These are phyloP conservation scores for Scleroderma citrinum DNA, from an alignment of 768 basidiomycete species.

Conservation along the genomic window DNA sequence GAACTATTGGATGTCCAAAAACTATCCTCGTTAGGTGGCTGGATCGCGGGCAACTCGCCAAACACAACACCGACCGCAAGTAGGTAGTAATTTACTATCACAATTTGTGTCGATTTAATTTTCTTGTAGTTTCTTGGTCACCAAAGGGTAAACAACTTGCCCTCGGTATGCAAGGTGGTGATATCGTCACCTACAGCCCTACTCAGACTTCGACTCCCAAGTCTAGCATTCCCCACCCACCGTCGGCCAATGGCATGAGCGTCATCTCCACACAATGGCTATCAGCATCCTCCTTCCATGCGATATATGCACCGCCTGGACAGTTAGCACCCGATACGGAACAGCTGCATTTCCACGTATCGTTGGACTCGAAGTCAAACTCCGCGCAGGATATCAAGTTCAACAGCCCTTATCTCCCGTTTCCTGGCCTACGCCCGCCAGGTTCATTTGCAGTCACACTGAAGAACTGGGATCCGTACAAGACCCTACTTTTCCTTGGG, in stretches of 20 bases:
- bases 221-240: slow-evolving; percentile 51
- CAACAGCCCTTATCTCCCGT: slow-evolving; percentile 37
- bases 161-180: slow-evolving; percentile 63
- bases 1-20: slow-evolving; percentile 55
- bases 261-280: slow-evolving; percentile 60
- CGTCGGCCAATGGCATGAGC: slow-evolving; percentile 42
- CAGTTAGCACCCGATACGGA: slow-evolving; percentile 32
- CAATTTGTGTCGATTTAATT: slow-evolving; percentile 6
- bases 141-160: slow-evolving; percentile 84
- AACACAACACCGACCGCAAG: slow-evolving; percentile 53
- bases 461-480: slow-evolving; percentile 40
- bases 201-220: slow-evolving; percentile 48
- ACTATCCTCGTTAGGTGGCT: slow-evolving; percentile 39
- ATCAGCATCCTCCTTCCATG: slow-evolving; percentile 60
- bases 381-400: slow-evolving; percentile 34
- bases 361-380: slow-evolving; percentile 38
- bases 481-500: slow-evolving; percentile 39
- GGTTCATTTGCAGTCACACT: slow-evolving; percentile 37
- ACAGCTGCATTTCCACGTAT: slow-evolving; percentile 37
- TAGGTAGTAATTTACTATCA: slow-evolving; percentile 29
- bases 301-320: slow-evolving; percentile 49
- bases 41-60: slow-evolving; percentile 47
- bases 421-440: slow-evolving; percentile 40
- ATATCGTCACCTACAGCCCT: slow-evolving; percentile 62
- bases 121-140: slow-evolving; percentile 68